Evolutionary conservation across 208 protist species (phyloP), one percentile per base, ranked within the genome.

Genomic region (Crithidia bombi): DNA sequence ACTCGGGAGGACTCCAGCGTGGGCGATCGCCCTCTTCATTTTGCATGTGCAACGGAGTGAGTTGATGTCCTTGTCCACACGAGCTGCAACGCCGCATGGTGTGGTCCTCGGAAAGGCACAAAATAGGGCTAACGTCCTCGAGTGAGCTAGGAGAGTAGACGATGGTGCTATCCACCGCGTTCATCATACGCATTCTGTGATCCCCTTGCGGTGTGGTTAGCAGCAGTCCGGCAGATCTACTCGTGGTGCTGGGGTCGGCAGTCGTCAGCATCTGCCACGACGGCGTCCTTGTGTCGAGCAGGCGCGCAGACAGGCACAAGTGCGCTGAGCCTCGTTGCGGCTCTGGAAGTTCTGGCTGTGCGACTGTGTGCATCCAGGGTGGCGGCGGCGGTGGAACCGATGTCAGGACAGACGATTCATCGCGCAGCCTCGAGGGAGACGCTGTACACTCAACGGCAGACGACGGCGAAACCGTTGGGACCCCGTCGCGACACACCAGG

Each of bases 51-150:
- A 21, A 2, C 21, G 59, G 44, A 4, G 59, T 65, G 36, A 6
- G n/a, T 9, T 30, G 7, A n/a, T 32, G 47, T 17, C 5, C 2
- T 15, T 17, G 26, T 3, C 11, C 36, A 7, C 23, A 4, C 38
- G 33, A 9, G 35, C 43, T 30, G 9, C n/a, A 17, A 5, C 30
- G 19, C 51, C 11, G 46, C 64, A 51, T 17, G 19, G 21, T 19
- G 12, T 9, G 32, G 7, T 73, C 66, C 17, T 69, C 61, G 4
- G 49, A 64, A 39, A 72, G 73, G n/a, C 62, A 66, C 6, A 57
- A 5, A 56, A 69, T 68, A 17, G 73, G 73, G 26, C 49, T 66
- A 50, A 73, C 58, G 59, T 73, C 73, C 28, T 79, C 73, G 41
- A 79, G 49, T 28, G 59, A 63, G 6, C 19, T n/a, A 5, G 59